Base-by-base conservation (phyloP, 805 yeast genomes). In the Kodamaea lidongshanica region DNA sequence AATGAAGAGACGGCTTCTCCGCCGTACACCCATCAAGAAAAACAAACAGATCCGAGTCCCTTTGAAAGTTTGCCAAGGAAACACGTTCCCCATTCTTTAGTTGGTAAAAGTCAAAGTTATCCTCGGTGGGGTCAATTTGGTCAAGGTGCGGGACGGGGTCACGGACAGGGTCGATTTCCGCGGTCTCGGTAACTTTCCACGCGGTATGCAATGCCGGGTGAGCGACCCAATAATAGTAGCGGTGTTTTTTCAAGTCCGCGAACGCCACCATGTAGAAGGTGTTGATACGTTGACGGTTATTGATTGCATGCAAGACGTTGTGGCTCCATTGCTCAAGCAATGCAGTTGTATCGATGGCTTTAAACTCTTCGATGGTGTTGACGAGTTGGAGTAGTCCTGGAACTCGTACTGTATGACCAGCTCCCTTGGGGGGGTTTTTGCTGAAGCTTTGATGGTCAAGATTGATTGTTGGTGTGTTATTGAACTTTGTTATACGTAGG, bases 311-410 rank as follows among this genome's bases (percentile, higher is more conserved):
- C 23, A 43, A 35, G 3, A 58, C 37, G 19, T 44, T 44, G 3
- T 33, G 21, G 6, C 65, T 66, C 65, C 67, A 59, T 12, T 38
- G 34, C 15, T 56, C 55, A n/a, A 88, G 45, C 33, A 81, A 66
- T 4, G 56, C 52, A 14, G 65, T 63, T 54, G 89, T 92, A 46
- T 85, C 80, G 0, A 74, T 43, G 12, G 53, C 54, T 46, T 80
- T 85, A 58, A 92, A 92, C 40, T 84, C 87, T 42, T 89, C 96
- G 19, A 87, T 63, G 0, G 95, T 85, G 54, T 92, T 92, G 26
- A 77, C 72, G 50, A 87, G 87, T 25, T 57, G 27, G 22, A 47
- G 47, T 29, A 54, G 47, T 21, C 58, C 41, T 14, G 42, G 42
- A 19, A 54, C 25, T 5, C 16, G 26, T 9, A 38, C 50, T 14